Evolutionary conservation across 306 rosid genomes (phyloP).

Genomic region (Lablab purpureus): DNA sequence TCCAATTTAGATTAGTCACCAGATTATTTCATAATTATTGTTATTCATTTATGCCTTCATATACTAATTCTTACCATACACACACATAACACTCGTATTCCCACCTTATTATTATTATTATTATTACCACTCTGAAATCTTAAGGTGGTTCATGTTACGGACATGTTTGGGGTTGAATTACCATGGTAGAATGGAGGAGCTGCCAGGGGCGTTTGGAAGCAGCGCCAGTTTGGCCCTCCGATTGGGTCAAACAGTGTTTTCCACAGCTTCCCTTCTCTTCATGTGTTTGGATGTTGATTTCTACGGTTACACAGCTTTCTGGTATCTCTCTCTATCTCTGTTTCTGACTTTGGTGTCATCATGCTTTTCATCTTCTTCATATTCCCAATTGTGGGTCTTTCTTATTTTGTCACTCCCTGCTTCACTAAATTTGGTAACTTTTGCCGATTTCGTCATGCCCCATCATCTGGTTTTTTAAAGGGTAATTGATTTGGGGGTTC

Average conservation of each 20-base stretch:
- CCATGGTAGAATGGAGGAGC: conserved; percentile 66
- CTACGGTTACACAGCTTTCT: conserved; percentile 87
- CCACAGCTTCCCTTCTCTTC: conserved; percentile 86
- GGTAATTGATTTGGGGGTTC: conserved; percentile 25
- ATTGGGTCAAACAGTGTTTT: conserved; percentile 85
- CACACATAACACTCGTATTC: neutral
- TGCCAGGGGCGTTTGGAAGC: conserved; percentile 93
- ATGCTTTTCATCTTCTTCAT: neutral
- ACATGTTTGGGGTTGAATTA: conserved; percentile 44
- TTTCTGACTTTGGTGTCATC: neutral
- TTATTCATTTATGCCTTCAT: neutral
- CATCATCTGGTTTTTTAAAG: neutral
- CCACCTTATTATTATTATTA: neutral
- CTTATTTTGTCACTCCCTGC: neutral
- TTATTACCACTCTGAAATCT: neutral
- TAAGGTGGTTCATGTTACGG: conserved; percentile 12
- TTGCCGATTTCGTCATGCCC: neutral
- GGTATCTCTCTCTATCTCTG: conserved; percentile 47
- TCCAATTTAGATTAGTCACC: neutral
- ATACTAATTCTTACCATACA: neutral
- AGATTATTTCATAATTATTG: neutral
- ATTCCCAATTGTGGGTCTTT: neutral
- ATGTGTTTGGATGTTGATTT: conserved; percentile 84
- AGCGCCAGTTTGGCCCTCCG: conserved; percentile 96
- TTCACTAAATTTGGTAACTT: conserved; percentile 21